Evolutionary conservation across 768 basidiomycete genomes (phyloP).

Genomic region (Gyrodon lividus): DNA sequence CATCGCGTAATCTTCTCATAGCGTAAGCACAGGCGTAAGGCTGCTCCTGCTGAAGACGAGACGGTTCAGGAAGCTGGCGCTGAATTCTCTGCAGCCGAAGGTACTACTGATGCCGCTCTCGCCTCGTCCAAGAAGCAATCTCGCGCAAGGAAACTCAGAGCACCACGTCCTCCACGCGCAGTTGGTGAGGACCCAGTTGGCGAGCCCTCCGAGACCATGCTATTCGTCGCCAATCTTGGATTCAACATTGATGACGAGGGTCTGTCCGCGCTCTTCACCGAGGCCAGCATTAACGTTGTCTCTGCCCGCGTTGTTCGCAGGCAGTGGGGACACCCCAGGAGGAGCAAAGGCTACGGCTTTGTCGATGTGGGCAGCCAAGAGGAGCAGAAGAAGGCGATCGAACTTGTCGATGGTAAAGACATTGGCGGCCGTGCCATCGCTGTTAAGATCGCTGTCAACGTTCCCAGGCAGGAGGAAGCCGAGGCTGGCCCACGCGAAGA

Average conservation of each 20-base stretch:
- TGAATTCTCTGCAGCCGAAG: conserved; percentile 37
- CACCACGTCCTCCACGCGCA: conserved; percentile 61
- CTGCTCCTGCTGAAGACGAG: conserved; percentile 36
- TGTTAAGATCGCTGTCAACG: conserved; percentile 95
- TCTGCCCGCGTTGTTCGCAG: conserved; percentile 89
- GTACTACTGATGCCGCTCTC: conserved; percentile 36
- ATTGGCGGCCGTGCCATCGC: conserved; percentile 82
- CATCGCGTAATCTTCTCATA: conserved; percentile 27
- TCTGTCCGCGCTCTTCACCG: conserved; percentile 79
- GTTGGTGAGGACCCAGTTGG: conserved; percentile 82
- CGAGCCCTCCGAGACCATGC: conserved; percentile 83
- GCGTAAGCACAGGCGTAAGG: conserved; percentile 54
- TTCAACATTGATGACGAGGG: conserved; percentile 88
- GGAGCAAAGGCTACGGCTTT: conserved; percentile 97
- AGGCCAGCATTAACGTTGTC: conserved; percentile 76
- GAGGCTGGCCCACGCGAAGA: conserved; percentile 38
- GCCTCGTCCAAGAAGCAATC: conserved; percentile 43
- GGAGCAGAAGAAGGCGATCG: conserved; percentile 90
- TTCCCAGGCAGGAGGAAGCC: conserved; percentile 58
- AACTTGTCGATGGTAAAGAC: conserved; percentile 82
- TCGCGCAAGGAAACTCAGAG: conserved; percentile 56
- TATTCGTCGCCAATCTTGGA: conserved; percentile 97
- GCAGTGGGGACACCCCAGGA: conserved; percentile 79
- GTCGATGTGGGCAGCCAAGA: conserved; percentile 90
- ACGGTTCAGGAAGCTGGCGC: conserved; percentile 28